phyloP scores from a whole-genome alignment of 139 green algal genomes.

The Coccomyxa sp. region DNA sequence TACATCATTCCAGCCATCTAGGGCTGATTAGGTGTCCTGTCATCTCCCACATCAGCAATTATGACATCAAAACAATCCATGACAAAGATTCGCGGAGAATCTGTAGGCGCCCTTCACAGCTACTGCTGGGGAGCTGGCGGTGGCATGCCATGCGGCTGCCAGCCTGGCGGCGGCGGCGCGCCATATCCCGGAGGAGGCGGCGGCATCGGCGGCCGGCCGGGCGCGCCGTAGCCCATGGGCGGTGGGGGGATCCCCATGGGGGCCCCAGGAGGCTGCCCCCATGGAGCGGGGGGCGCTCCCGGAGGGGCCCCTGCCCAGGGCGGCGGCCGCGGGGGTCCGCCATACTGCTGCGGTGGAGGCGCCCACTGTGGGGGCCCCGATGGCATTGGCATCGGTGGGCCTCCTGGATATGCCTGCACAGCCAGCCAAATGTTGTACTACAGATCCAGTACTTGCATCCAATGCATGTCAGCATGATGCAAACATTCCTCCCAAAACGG shows the following conservation, averaged over 20 bases:
- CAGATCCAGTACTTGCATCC: background rate
- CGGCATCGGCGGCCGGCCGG: too few relatives aligned
- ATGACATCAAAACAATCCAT: too few relatives aligned
- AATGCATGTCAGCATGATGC: background rate
- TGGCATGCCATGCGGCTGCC: slow-evolving; percentile 19
- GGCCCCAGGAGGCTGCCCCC: too few relatives aligned
- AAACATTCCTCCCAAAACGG: background rate
- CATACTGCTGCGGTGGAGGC: background rate
- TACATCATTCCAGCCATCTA: too few relatives aligned
- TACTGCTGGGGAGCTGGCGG: background rate
- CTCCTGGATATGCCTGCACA: background rate
- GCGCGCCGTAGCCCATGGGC: background rate
- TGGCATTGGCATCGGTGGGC: too few relatives aligned
- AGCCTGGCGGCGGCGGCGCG: too few relatives aligned
- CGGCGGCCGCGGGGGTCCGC: background rate
- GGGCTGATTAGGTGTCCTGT: too few relatives aligned
- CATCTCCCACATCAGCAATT: too few relatives aligned
- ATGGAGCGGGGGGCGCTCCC: too few relatives aligned
- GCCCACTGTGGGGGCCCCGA: background rate
- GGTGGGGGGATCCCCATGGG: background rate
- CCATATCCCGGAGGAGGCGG: background rate
- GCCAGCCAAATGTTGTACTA: background rate
- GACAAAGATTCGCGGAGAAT: background rate
- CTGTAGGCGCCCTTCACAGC: slow-evolving; percentile 12
- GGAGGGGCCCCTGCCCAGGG: background rate